These are phyloP conservation scores for Digitaria exilis DNA, from an alignment of 202 grass and related monocot genomes.

Conservation along the genomic window DNA sequence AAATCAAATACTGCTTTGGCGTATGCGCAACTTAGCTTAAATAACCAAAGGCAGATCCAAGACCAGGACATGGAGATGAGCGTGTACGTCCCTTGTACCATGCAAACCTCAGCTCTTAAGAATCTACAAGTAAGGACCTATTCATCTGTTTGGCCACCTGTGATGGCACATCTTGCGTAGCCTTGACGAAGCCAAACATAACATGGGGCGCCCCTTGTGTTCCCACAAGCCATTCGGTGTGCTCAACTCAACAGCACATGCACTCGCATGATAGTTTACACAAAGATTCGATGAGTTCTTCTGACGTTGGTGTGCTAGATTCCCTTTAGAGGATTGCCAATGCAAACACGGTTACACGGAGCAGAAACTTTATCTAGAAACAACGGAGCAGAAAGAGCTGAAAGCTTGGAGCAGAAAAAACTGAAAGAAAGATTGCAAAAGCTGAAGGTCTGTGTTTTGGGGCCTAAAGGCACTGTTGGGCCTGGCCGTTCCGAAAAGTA, in stretches of 20 bases:
- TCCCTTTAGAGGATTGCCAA: not conserved
- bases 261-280: not conserved
- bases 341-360: not conserved
- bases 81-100: not conserved
- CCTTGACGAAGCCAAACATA: not conserved
- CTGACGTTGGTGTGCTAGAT: not conserved
- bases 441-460: not conserved
- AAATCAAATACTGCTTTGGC: not conserved
- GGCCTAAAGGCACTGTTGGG: not conserved
- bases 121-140: not conserved
- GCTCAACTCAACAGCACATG: constrained; percentile 4
- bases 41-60: not conserved
- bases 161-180: not conserved
- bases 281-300: not conserved
- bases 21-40: not conserved
- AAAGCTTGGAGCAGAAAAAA: no score
- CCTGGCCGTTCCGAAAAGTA: not conserved
- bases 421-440: no score
- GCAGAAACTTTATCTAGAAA: not conserved
- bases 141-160: not conserved
- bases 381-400: no score
- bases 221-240: not conserved
- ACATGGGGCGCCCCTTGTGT: not conserved
- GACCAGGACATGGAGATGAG: not conserved
- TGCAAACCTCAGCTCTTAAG: not conserved